Conservation (phyloP, 306 rosid species). For the Cicer arietinum region DNA sequence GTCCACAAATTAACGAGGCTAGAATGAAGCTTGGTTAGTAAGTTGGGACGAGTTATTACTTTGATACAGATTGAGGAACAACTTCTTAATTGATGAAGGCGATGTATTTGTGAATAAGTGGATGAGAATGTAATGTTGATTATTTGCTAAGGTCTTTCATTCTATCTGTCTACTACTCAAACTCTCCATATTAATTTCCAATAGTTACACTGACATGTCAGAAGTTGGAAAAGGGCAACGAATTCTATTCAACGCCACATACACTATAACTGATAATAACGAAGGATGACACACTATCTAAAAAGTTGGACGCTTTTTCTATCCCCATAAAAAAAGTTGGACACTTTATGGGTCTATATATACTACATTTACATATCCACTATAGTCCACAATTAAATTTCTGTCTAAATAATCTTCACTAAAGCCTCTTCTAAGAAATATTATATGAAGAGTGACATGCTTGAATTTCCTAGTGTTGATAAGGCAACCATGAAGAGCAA, state of each 20-base stretch:
- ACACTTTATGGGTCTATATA: conserved; percentile 13
- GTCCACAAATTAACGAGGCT: conserved; percentile 48
- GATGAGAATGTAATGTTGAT: conserved; percentile 45
- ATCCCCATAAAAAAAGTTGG: not conserved
- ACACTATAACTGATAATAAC: conserved; percentile 31
- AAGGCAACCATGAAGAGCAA: conserved; percentile 46
- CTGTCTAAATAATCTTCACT: conserved; percentile 7
- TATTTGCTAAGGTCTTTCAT: conserved; percentile 15
- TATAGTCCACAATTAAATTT: conserved; percentile 24
- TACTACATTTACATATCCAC: not conserved
- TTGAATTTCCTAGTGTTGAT: conserved; percentile 42
- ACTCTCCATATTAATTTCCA: conserved; percentile 11
- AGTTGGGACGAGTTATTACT: conserved; percentile 6
- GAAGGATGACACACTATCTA: conserved; percentile 1
- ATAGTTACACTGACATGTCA: conserved; percentile 41
- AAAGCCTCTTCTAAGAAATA: conserved; percentile 29
- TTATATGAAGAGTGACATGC: conserved; percentile 38
- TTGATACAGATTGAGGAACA: conserved; percentile 8
- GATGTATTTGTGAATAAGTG: conserved; percentile 45
- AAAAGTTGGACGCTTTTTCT: conserved; percentile 5
- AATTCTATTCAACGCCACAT: conserved; percentile 63
- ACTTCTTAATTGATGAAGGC: conserved; percentile 44
- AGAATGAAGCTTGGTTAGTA: not conserved
- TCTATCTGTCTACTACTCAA: conserved; percentile 34
- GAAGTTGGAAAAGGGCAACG: conserved; percentile 54